Evolutionary conservation across 179 eudicot species (phyloP), one percentile per base, ranked within the genome.

Genomic region (Pouteria campechiana): DNA sequence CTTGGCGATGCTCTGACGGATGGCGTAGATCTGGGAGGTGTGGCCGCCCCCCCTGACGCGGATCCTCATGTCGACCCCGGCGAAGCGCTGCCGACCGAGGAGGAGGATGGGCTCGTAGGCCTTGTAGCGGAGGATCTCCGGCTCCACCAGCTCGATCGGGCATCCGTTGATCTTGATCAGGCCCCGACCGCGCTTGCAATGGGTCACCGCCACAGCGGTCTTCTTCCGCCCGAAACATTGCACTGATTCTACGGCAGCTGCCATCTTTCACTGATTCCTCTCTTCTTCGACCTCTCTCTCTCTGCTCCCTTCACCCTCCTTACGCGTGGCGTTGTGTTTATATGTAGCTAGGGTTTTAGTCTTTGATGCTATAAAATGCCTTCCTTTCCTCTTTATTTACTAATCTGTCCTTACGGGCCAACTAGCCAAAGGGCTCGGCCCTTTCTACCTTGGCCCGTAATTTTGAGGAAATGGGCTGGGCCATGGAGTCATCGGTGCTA

Each of bases 141-240:
- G 82, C 37, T 75, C 58, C 3, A 75, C 54, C 0, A 71, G 69
- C 53, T 75, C 82, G 53, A 75, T 75, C 14, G 82, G 82, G 11
- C 55, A 39, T 4, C 78, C 82, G 59, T 75, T 71, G 67, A 75
- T 64, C 50, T 75, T 75, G 61, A 75, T 71, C 24, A 75, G 19
- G 0, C 78, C 82, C 0, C 72, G 62, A n/a, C 82, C 82, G 44
- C 69, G 61, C 49, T 75, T 75, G 64, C 78, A 75, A 72, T 75
- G 54, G 14, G 81, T 75, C 8, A 75, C 81, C 7, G 81, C 81
- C 1, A 75, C 81, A 10, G 81, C 81, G 4, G 81, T 75, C 22
- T 75, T 75, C 64, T 75, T 75, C 0, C 78, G 63, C 10, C 81
- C 81, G 67, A 75, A 75, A 56, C 81, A 75, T 47, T 75, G 78